Conservation (phyloP, 495 filamentous ascomycete species). For the Hypomontagnella submonticulosa region DNA sequence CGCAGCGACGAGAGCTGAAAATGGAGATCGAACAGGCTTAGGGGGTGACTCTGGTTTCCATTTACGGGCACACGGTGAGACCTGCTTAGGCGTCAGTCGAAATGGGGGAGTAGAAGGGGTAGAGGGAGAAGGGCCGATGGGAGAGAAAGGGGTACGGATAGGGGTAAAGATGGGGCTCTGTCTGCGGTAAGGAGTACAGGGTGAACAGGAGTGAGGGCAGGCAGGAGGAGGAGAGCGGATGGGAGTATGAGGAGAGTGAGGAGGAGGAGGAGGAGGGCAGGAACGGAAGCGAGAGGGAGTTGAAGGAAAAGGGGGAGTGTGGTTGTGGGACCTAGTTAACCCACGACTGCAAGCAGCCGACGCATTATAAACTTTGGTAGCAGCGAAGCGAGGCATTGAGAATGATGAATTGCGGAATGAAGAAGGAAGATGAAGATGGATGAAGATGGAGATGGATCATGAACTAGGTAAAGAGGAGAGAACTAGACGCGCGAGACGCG, state of each 20-base stretch:
- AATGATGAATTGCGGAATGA: slow-evolving; percentile 19
- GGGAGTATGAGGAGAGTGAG: slow-evolving; percentile 13
- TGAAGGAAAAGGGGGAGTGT: slow-evolving; percentile 25
- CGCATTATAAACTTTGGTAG: slow-evolving; percentile 18
- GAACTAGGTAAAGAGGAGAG: not conserved
- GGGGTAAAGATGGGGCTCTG: too few species aligned
- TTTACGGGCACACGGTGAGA: slow-evolving; percentile 28
- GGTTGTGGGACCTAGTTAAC: slow-evolving; percentile 41
- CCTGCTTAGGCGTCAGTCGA: slow-evolving; percentile 23
- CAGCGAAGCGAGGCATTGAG: slow-evolving; percentile 26
- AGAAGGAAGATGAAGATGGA: slow-evolving; percentile 14
- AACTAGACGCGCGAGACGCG: not conserved
- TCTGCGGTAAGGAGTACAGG: too few species aligned
- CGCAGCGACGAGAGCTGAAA: slow-evolving; percentile 1
- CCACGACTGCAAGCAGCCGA: slow-evolving; percentile 45
- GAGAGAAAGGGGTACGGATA: slow-evolving; percentile 45
- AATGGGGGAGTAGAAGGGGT: slow-evolving; percentile 25
- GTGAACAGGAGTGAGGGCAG: too few species aligned
- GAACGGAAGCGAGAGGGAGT: slow-evolving; percentile 17
- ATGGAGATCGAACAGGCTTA: not conserved
- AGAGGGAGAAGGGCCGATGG: slow-evolving; percentile 30
- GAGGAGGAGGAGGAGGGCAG: not conserved
- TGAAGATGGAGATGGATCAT: not conserved
- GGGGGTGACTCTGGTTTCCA: slow-evolving; percentile 34
- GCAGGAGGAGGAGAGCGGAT: slow-evolving; percentile 30